These are phyloP conservation scores for Sarocladium brachiariae DNA, from an alignment of 2,329 filamentous ascomycete species.

Conservation along the genomic window DNA sequence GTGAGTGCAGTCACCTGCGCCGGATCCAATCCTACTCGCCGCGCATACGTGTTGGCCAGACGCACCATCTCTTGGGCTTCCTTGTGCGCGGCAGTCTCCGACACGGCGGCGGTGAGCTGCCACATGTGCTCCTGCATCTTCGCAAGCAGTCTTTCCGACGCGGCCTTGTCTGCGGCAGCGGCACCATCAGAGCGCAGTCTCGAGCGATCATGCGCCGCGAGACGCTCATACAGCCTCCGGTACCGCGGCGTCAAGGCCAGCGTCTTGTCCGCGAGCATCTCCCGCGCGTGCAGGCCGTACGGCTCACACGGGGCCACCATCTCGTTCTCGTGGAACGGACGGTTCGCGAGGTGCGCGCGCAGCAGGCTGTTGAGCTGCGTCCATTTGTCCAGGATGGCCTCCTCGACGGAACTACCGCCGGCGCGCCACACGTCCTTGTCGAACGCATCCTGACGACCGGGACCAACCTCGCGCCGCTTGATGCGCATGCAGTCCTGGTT, in stretches of 20 bases:
- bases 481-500: slow-evolving; percentile 9
- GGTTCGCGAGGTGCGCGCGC: slow-evolving; percentile 1
- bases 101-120: too few species aligned
- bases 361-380: slow-evolving; percentile 6
- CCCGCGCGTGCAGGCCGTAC: not conserved
- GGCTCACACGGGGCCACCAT: slow-evolving; percentile 6
- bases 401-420: not conserved
- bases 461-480: slow-evolving; percentile 5
- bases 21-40: not conserved
- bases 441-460: not conserved
- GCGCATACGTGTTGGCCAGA: too few species aligned
- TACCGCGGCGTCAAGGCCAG: too few species aligned
- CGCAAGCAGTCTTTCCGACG: too few species aligned
- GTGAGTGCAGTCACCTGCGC: slow-evolving; percentile 2
- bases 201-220: too few species aligned
- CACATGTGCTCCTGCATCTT: too few species aligned
- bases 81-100: too few species aligned
- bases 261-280: too few species aligned
- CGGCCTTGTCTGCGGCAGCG: too few species aligned
- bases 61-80: too few species aligned
- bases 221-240: too few species aligned
- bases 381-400: slow-evolving; percentile 5
- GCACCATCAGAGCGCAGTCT: too few species aligned
- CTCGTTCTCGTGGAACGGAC: slow-evolving; percentile 4
- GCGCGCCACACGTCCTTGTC: slow-evolving; percentile 8